Evolutionary conservation across 2,329 filamentous ascomycete species (phyloP).

Genomic region (Trichoderma cornu-damae): DNA sequence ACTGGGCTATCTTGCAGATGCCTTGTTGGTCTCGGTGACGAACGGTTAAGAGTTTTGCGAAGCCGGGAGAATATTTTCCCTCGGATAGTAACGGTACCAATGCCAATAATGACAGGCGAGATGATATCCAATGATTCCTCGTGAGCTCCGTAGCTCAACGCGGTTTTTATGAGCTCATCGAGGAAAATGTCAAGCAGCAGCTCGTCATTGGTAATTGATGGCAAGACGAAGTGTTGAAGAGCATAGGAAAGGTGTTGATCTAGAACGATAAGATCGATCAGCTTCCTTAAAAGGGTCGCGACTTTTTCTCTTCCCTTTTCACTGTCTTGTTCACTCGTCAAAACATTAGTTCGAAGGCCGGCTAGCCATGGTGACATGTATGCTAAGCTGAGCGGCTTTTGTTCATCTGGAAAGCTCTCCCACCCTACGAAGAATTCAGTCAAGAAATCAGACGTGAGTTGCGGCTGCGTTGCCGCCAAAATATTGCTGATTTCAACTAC

Average conservation of each 20-base stretch:
- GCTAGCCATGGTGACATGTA: slow-evolving; percentile 68
- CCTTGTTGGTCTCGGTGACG: slow-evolving; percentile 61
- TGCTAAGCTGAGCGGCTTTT: slow-evolving; percentile 60
- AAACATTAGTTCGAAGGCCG: slow-evolving; percentile 54
- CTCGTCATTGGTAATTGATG: slow-evolving; percentile 59
- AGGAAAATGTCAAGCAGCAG: slow-evolving; percentile 61
- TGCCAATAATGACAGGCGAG: slow-evolving; percentile 57
- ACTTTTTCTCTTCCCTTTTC: slow-evolving; percentile 64
- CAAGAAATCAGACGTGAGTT: slow-evolving; percentile 63
- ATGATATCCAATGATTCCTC: slow-evolving; percentile 57
- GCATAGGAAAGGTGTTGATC: slow-evolving; percentile 55
- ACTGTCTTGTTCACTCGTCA: slow-evolving; percentile 55
- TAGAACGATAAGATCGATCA: slow-evolving; percentile 59
- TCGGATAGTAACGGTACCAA: slow-evolving; percentile 60
- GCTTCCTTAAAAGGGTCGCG: slow-evolving; percentile 57
- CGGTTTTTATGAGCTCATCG: slow-evolving; percentile 62
- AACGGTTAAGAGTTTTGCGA: slow-evolving; percentile 62
- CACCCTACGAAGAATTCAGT: slow-evolving; percentile 71
- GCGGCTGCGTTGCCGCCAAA: slow-evolving; percentile 58
- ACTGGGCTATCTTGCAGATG: slow-evolving; percentile 61
- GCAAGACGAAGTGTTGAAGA: slow-evolving; percentile 63
- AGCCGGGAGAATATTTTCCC: slow-evolving; percentile 61
- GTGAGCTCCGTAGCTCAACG: slow-evolving; percentile 51
- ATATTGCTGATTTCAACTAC: slow-evolving; percentile 62
- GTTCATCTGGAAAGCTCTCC: slow-evolving; percentile 63